Conservation (phyloP, 805 yeast species). For the Candida palmyrensis region DNA sequence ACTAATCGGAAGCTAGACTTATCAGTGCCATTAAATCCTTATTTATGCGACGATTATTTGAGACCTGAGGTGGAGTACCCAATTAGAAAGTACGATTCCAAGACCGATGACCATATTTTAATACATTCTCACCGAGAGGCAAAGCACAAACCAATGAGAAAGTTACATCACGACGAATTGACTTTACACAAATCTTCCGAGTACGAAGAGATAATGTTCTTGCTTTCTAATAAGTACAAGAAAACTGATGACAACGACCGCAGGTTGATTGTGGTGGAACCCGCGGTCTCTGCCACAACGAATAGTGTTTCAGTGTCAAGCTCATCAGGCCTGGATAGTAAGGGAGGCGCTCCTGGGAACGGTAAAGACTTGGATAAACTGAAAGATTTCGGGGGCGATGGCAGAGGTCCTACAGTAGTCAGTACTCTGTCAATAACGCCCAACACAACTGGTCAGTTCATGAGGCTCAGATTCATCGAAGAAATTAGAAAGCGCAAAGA, state of each 20-base stretch:
- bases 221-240: constrained; percentile 35
- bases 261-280: constrained; percentile 34
- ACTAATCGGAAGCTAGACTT: constrained; percentile 76
- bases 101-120: constrained; percentile 25
- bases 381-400: constrained; percentile 26
- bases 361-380: constrained; percentile 12
- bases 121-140: constrained; percentile 28
- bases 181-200: constrained; percentile 65
- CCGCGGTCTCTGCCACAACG: constrained; percentile 11
- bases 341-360: constrained; percentile 12
- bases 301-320: constrained; percentile 4
- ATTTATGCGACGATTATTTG: constrained; percentile 40
- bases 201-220: constrained; percentile 82
- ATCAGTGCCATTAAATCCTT: constrained; percentile 70
- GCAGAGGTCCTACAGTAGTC: constrained; percentile 9
- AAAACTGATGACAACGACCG: constrained; percentile 35
- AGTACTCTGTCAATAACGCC: constrained; percentile 11
- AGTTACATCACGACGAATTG: constrained; percentile 38
- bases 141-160: constrained; percentile 25
- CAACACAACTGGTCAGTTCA: constrained; percentile 57
- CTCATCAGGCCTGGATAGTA: constrained; percentile 5
- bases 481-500: constrained; percentile 68
- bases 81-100: constrained; percentile 37
- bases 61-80: constrained; percentile 48
- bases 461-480: constrained; percentile 84